Percentiles rank a stretch among this genome's conserved stretches.
Evolutionary conservation across 148 eudicot species (phyloP).

Genomic region (Silene conica): DNA sequence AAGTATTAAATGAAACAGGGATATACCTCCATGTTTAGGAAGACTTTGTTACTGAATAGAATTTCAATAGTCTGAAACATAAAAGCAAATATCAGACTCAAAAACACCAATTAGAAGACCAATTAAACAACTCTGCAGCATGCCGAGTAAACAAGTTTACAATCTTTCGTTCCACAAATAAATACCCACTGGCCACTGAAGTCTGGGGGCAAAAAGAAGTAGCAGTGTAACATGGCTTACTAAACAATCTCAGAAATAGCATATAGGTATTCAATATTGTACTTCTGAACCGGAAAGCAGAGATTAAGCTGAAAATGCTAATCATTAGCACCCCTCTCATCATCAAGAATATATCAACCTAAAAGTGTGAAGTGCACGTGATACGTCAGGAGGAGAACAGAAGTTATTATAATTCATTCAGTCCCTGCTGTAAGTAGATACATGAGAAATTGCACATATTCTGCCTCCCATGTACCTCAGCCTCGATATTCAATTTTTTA

Average conservation of each 20-base stretch:
- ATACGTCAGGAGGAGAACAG: too few species aligned
- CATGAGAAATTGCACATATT: neutral
- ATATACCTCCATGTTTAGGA: conserved; percentile 83
- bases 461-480: neutral
- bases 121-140: conserved; percentile 3
- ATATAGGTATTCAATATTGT: neutral
- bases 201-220: too few species aligned
- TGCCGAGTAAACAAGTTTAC: neutral
- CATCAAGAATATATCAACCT: neutral
- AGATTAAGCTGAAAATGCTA: neutral
- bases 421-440: neutral
- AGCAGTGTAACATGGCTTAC: conserved; percentile 1
- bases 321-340: neutral
- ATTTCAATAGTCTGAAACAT: conserved; percentile 87
- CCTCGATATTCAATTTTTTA: neutral
- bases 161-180: neutral
- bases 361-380: neutral
- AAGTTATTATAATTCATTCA: neutral
- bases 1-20: neutral
- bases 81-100: conserved; percentile 21
- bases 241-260: neutral
- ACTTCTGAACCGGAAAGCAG: neutral
- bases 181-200: neutral
- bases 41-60: conserved; percentile 71
- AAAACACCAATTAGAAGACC: conserved; percentile 7